Evolutionary conservation across 2,329 filamentous ascomycete species (phyloP).

Genomic region (Pseudogymnoascus sp.): DNA sequence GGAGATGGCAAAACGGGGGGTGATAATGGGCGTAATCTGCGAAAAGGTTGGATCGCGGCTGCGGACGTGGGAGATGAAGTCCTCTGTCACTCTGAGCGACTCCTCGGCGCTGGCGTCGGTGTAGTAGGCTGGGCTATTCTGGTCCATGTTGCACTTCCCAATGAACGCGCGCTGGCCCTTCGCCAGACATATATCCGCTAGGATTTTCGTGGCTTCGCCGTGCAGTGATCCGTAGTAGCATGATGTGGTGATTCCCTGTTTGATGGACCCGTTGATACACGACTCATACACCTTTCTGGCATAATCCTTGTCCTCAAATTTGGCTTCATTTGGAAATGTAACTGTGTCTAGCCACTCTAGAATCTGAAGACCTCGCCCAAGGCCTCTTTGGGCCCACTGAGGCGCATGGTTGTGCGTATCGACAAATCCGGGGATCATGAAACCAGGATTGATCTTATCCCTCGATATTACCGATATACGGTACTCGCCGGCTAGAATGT

Average conservation of each 20-base stretch:
- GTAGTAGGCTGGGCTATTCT: slow-evolving; percentile 49
- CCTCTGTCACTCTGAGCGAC: slow-evolving; percentile 35
- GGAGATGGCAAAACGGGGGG: slow-evolving; percentile 46
- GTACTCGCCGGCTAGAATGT: background rate
- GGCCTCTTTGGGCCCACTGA: slow-evolving; percentile 40
- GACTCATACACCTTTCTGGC: slow-evolving; percentile 67
- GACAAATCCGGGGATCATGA: slow-evolving; percentile 27
- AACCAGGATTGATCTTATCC: background rate
- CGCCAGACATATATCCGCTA: slow-evolving; percentile 71
- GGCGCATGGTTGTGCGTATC: slow-evolving; percentile 66
- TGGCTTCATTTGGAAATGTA: slow-evolving; percentile 61
- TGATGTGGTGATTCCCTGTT: slow-evolving; percentile 83
- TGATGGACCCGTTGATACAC: slow-evolving; percentile 69
- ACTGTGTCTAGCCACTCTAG: slow-evolving; percentile 56
- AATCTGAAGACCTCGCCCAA: slow-evolving; percentile 25
- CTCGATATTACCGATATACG: background rate
- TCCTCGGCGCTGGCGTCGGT: slow-evolving; percentile 43
- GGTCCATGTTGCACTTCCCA: slow-evolving; percentile 70
- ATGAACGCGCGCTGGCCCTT: slow-evolving; percentile 81
- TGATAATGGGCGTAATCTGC: slow-evolving; percentile 42
- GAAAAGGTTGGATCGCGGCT: slow-evolving; percentile 36
- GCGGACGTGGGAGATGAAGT: background rate
- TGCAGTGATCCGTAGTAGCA: slow-evolving; percentile 87
- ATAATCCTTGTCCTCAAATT: slow-evolving; percentile 53
- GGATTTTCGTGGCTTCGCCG: slow-evolving; percentile 74